Percentiles rank a stretch among this genome's conserved stretches.
These are phyloP conservation scores for Plectranthus barbatus DNA, from an alignment of 257 asterid genomes.

Conservation along the genomic window DNA sequence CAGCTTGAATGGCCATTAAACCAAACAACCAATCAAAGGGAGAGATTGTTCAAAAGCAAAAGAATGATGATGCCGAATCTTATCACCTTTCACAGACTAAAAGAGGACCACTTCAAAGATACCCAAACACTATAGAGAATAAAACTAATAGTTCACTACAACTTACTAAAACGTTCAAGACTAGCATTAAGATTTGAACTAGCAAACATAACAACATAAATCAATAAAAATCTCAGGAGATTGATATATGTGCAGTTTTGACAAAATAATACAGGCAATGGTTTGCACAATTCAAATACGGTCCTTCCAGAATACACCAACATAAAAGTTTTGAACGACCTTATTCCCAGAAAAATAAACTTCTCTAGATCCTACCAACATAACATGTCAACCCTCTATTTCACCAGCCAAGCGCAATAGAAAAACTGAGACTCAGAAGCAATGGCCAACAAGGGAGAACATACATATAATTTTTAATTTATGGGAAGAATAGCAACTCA, in stretches of 20 bases:
- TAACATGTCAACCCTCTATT: slow-evolving; percentile 15
- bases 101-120: not conserved
- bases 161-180: no score
- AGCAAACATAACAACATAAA: not conserved
- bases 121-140: not conserved
- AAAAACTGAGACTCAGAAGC: slow-evolving; percentile 4
- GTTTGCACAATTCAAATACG: slow-evolving; percentile 19
- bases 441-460: slow-evolving; percentile 10
- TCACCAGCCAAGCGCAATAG: slow-evolving; percentile 13
- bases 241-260: not conserved
- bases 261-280: slow-evolving; percentile 10
- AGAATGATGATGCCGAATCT: not conserved
- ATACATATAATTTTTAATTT: slow-evolving; percentile 5
- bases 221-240: not conserved
- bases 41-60: not conserved
- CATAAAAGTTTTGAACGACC: slow-evolving; percentile 1
- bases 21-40: not conserved
- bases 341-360: slow-evolving; percentile 22
- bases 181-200: no score
- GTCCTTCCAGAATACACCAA: slow-evolving; percentile 11
- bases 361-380: slow-evolving; percentile 28
- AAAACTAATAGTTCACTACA: no score
- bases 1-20: no score
- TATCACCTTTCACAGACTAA: not conserved
- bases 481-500: slow-evolving; percentile 6